phyloP scores from a whole-genome alignment of 192 early-diverging fungal species.

The Dissophora ornata region DNA sequence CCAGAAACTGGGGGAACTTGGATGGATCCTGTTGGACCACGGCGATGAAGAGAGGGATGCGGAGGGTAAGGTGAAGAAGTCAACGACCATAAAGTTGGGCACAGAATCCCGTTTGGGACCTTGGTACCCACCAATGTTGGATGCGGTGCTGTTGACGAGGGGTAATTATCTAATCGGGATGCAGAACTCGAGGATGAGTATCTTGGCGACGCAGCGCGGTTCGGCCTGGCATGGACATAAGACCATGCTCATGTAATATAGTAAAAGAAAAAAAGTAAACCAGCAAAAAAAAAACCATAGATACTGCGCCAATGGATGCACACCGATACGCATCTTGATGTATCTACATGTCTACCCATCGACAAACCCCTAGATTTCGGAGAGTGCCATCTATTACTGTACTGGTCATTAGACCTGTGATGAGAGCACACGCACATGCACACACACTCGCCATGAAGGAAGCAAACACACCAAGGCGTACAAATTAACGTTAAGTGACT shows the following conservation, averaged over 20 bases:
- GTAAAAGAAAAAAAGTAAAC: too few relatives aligned
- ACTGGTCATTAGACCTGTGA: too few relatives aligned
- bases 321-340: too few relatives aligned
- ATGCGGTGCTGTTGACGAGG: conserved; percentile 43
- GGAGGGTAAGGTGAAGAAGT: conserved; percentile 2
- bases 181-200: conserved; percentile 41
- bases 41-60: conserved; percentile 29
- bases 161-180: conserved; percentile 48
- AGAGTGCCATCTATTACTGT: too few relatives aligned
- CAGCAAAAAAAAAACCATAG: too few relatives aligned
- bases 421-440: too few relatives aligned
- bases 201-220: conserved; percentile 31
- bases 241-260: conserved; percentile 25
- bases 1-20: conserved; percentile 26
- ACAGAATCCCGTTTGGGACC: conserved; percentile 22
- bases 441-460: too few relatives aligned
- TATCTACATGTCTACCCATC: too few relatives aligned
- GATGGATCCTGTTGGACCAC: conserved; percentile 47
- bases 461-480: too few relatives aligned
- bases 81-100: conserved; percentile 34
- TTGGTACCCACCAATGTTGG: conserved; percentile 42
- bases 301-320: too few relatives aligned
- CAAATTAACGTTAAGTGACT: too few relatives aligned
- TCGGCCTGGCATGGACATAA: conserved; percentile 33
- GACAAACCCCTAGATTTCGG: too few relatives aligned